Base-by-base conservation (phyloP, 768 basidiomycete species). In the Boletales sp. region DNA sequence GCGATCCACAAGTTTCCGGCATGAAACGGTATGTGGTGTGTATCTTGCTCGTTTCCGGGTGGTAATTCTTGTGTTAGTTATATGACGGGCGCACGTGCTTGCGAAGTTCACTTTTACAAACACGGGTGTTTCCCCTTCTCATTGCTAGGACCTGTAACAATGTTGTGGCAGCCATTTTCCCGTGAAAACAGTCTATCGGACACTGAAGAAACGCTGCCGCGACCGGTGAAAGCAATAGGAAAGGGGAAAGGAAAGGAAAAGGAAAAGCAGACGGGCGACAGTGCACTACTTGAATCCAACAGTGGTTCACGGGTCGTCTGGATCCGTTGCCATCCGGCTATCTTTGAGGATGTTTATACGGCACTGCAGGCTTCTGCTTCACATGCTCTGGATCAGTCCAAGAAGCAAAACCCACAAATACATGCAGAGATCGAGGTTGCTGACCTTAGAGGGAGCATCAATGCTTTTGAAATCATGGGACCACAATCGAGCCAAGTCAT, bases 391-490 rank as follows among this genome's bases (percentile, higher is more conserved):
- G 74, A 78, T 28, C 62, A 62, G 15, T 63, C 63, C 21, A 69
- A 60, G 47, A 54, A 57, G 44, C 58, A 53, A 12, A 46, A 63
- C 21, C 54, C 59, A 11, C 55, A 57, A 3, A 50, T 54, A 19
- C 43, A 55, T 5, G 63, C 57, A 12, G 72, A 75, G 18, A 67
- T 93, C 10, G 83, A 90, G 56, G 74, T 94, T 14, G 74, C 77
- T 8, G 89, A 94, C 63, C 65, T 94, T 42, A 72, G 86, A 48
- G 82, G 81, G 2, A 79, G 83, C 43, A 58, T 92, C 38, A 89
- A 88, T 53, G 75, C 83, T 6, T 95, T 95, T 58, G 94, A 98
- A 65, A 80, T 97, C 32, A 87, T 88, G 74, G 95, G 95, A 3
- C 90, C 90, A 4, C 87, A 83, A 62, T 76, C 88, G 0, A 89